A percentile compares a stretch with the other conserved stretches of the same genome.
Evolutionary conservation across 305 asterid genomes (phyloP).

Genomic region (Andrographis paniculata): DNA sequence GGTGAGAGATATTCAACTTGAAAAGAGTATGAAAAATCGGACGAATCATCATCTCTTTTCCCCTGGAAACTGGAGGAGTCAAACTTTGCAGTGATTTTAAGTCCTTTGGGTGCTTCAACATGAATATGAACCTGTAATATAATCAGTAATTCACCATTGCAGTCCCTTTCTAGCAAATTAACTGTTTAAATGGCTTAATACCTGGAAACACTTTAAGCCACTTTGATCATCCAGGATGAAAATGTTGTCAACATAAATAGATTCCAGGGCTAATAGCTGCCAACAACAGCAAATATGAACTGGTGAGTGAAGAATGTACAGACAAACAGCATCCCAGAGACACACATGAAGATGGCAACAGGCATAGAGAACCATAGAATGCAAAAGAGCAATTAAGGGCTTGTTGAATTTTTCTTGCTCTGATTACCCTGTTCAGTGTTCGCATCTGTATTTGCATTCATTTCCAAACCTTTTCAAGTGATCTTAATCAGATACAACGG

Average conservation of each 20-base stretch:
- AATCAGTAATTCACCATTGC: slow-evolving; percentile 22
- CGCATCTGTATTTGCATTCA: not conserved
- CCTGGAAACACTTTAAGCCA: slow-evolving; percentile 69
- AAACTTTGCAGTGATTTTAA: slow-evolving; percentile 43
- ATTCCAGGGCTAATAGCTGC: slow-evolving; percentile 81
- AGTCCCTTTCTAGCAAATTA: slow-evolving; percentile 6
- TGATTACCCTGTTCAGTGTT: not conserved
- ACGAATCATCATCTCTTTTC: slow-evolving; percentile 22
- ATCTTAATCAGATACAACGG: too few species aligned
- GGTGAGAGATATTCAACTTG: slow-evolving; percentile 73
- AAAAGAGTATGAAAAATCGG: slow-evolving; percentile 67
- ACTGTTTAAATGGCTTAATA: slow-evolving; percentile 15
- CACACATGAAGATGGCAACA: not conserved
- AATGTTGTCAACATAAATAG: slow-evolving; percentile 68
- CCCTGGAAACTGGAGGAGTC: slow-evolving; percentile 33
- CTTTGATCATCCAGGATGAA: slow-evolving; percentile 45
- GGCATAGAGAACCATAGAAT: not conserved
- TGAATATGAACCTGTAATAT: slow-evolving; percentile 60
- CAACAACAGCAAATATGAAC: slow-evolving; percentile 14
- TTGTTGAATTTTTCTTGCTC: slow-evolving; percentile 5
- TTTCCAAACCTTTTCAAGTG: too few species aligned
- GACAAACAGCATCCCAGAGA: slow-evolving; percentile 4
- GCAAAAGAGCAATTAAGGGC: not conserved
- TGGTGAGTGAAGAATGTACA: not conserved
- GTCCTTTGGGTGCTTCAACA: slow-evolving; percentile 51